Evolutionary conservation across 495 filamentous ascomycete genomes (phyloP), one percentile per base, ranked within the genome.

Genomic region (Chaetomium tenue): DNA sequence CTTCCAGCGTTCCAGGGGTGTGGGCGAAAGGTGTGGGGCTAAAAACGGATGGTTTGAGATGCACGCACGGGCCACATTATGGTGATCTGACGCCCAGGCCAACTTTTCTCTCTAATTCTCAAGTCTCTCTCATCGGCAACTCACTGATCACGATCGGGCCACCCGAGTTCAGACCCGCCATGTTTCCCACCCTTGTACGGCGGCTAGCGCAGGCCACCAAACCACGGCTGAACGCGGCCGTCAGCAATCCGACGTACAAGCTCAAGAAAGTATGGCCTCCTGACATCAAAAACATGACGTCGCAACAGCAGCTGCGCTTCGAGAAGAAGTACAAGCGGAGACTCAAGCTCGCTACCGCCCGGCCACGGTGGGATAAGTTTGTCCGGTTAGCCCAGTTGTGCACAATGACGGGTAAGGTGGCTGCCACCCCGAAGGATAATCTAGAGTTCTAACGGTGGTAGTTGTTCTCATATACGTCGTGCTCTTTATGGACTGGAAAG

Each of bases 231-330:
- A 62, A 60, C 13, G 64, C 40, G 61, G 22, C 61, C 12, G 2
- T 22, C 18, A 13, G 48, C 9, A 48, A 65, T 66, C 54, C 16
- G 87, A 84, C 67, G 84, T 92, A 89, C 83, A 87, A 85, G 73
- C 88, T 91, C n/a, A 91, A 92, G 74, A 89, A 88, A 64, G 76
- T 85, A 74, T 99, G 95, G 95, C 94, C 94, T 23, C 94, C 94
- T 2, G 91, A 97, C 75, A 92, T 98, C 81, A 78, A 78, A 56
- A 88, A 90, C 71, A 84, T 99, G 56, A 86, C 87, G 5, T 76
- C 79, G 18, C 92, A 89, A 72, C 88, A 98, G 68, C 89, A 97
- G 73, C 94, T 98, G 76, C 84, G 87, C 6, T 85, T 93, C 63
- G 91, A 95, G 74, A 85, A 87, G 61, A 84, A 87, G 64, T 91